phyloP scores from a whole-genome alignment of 371 early-diverging fungal genomes.

The Apophysomyces ossiformis region DNA sequence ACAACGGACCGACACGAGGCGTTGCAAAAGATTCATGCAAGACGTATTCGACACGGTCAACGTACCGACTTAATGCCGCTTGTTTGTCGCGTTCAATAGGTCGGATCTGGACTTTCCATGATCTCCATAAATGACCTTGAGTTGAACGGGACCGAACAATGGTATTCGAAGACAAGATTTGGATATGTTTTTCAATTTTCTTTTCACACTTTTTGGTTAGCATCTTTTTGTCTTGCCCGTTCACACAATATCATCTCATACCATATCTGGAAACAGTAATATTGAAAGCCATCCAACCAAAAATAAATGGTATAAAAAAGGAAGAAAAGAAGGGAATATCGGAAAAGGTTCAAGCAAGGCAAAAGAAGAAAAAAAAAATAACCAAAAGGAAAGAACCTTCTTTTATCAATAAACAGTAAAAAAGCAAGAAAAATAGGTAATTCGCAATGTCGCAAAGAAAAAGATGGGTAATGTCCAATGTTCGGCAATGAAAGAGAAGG shows the following conservation, averaged over 20 bases:
- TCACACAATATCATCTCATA: background rate
- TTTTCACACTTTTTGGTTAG: background rate
- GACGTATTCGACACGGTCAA: constrained; percentile 71
- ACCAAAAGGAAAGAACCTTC: too few relatives aligned
- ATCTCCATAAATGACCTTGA: background rate
- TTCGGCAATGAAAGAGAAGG: too few relatives aligned
- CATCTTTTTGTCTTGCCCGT: too few relatives aligned
- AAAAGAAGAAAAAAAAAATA: too few relatives aligned
- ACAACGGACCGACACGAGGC: constrained; percentile 21
- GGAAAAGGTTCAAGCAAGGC: too few relatives aligned
- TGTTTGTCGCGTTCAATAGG: constrained; percentile 5
- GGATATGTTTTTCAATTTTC: constrained; percentile 9
- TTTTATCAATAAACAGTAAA: too few relatives aligned
- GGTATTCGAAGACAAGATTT: constrained; percentile 1
- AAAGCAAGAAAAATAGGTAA: too few relatives aligned
- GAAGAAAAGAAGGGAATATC: background rate
- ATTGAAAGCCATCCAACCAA: background rate
- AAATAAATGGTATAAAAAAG: background rate
- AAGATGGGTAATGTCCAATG: too few relatives aligned
- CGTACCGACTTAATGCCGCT: constrained; percentile 9
- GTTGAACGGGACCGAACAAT: background rate
- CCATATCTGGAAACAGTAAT: constrained; percentile 7
- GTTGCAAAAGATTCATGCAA: constrained; percentile 69
- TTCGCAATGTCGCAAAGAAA: too few relatives aligned
- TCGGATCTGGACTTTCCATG: constrained; percentile 2